Evolutionary conservation across 768 basidiomycete species (phyloP).

Genomic region (Leccinum longicurvipes): DNA sequence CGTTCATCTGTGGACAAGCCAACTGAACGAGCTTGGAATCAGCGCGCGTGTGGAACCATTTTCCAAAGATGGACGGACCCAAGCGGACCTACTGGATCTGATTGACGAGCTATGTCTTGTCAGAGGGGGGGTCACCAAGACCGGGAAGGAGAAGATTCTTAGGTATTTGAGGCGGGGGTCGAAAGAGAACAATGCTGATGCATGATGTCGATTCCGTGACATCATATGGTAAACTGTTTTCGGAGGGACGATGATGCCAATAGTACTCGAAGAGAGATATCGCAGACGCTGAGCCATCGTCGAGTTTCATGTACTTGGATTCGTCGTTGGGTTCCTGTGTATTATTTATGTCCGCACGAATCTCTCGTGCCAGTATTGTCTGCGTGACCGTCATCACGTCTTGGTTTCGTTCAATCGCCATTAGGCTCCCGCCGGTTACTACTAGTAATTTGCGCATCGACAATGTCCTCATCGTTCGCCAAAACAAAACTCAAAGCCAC

Average conservation of each 20-base stretch:
- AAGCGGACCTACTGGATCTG: slow-evolving; percentile 1
- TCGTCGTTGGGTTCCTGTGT: background rate
- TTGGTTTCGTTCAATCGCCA: no score
- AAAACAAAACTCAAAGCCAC: slow-evolving; percentile 79
- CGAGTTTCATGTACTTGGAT: no score
- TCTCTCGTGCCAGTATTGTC: background rate
- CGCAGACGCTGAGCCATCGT: background rate
- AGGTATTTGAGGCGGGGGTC: slow-evolving; percentile 12
- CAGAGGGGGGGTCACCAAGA: slow-evolving; percentile 20
- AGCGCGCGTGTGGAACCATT: slow-evolving; percentile 12
- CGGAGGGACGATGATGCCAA: background rate
- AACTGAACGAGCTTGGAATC: slow-evolving; percentile 11
- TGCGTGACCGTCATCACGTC: no score
- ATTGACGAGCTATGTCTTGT: slow-evolving; percentile 26
- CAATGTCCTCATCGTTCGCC: slow-evolving; percentile 40
- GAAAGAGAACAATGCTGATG: slow-evolving; percentile 7
- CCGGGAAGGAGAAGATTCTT: slow-evolving; percentile 12
- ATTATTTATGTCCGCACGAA: background rate
- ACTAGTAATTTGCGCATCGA: background rate
- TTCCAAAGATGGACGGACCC: background rate
- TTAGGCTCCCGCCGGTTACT: background rate
- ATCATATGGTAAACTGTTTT: background rate
- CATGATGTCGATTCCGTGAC: no score
- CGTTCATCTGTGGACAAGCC: slow-evolving; percentile 8
- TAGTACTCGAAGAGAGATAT: background rate